Percentiles rank a stretch among this genome's conserved stretches.
Evolutionary conservation across 169 alveolate species (phyloP).

Genomic region (Neospora caninum): DNA sequence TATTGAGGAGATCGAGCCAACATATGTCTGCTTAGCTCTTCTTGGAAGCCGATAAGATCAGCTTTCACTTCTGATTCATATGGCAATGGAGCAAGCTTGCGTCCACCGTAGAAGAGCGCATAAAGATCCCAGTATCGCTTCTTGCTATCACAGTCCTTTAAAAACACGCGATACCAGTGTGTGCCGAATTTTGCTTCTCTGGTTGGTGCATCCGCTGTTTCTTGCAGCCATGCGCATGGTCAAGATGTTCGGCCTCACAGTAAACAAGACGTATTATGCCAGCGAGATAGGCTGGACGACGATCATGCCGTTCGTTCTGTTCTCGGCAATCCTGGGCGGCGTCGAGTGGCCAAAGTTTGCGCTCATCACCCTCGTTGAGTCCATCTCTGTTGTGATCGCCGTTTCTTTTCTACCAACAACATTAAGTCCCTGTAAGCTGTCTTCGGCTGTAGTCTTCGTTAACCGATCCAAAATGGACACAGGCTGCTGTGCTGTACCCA

Average conservation of each 20-base stretch:
- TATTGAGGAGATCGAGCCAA: too few species aligned
- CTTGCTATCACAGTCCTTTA: too few species aligned
- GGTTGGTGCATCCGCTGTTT: neutral
- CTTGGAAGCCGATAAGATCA: too few species aligned
- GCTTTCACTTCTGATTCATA: too few species aligned
- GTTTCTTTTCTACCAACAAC: neutral
- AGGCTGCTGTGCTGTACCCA: too few species aligned
- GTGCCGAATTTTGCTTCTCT: neutral
- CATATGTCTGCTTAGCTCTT: too few species aligned
- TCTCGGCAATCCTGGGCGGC: constrained; percentile 1
- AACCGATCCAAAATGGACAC: neutral
- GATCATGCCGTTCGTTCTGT: neutral
- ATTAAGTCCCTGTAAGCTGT: neutral
- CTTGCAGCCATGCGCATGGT: neutral
- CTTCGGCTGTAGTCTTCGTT: neutral
- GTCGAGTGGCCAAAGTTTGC: constrained; percentile 17
- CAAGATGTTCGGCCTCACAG: neutral
- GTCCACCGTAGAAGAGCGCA: too few species aligned
- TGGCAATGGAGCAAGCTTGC: too few species aligned
- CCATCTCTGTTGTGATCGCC: neutral
- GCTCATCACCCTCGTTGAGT: constrained; percentile 13
- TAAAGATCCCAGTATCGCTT: too few species aligned
- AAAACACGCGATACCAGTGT: too few species aligned
- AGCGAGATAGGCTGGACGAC: constrained; percentile 11
- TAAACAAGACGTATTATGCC: too few species aligned